A percentile compares a stretch with the other conserved stretches of the same genome.
Conservation (phyloP, 768 basidiomycete genomes). For the Agrocybe chaxingu region DNA sequence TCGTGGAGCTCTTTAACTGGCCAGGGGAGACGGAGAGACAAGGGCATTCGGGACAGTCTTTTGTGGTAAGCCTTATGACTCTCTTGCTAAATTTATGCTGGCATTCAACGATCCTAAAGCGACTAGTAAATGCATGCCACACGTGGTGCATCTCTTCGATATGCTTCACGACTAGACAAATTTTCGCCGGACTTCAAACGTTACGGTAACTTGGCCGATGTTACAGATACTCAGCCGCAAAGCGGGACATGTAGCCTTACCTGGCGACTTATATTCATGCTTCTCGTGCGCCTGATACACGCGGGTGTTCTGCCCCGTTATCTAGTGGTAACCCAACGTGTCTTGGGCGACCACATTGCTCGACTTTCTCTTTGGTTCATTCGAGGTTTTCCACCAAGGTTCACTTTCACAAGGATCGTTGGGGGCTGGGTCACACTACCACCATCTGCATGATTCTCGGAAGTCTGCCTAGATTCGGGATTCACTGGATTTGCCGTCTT, state of each 20-base stretch:
- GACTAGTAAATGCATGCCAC: background rate
- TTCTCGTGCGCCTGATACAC: too few species aligned
- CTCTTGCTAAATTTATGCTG: too few species aligned
- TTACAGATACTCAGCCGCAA: background rate
- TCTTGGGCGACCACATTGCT: too few species aligned
- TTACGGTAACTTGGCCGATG: background rate
- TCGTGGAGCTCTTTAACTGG: too few species aligned
- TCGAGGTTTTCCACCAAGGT: background rate
- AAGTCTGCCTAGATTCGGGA: slow-evolving; percentile 12
- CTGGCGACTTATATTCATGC: too few species aligned
- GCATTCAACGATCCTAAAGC: background rate
- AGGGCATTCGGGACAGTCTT: too few species aligned
- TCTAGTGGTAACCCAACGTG: too few species aligned
- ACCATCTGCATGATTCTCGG: slow-evolving; percentile 13
- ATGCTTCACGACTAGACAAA: background rate
- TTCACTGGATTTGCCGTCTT: slow-evolving; percentile 9
- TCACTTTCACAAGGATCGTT: slow-evolving; percentile 1
- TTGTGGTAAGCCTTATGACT: too few species aligned
- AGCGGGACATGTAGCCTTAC: too few species aligned
- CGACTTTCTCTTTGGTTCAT: too few species aligned
- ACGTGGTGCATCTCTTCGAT: background rate
- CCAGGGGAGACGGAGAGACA: too few species aligned
- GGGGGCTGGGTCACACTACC: slow-evolving; percentile 7
- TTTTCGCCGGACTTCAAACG: background rate
- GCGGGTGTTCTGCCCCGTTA: too few species aligned